phyloP scores from a whole-genome alignment of 2,329 filamentous ascomycete species.

The Emergomyces pasteurianus region DNA sequence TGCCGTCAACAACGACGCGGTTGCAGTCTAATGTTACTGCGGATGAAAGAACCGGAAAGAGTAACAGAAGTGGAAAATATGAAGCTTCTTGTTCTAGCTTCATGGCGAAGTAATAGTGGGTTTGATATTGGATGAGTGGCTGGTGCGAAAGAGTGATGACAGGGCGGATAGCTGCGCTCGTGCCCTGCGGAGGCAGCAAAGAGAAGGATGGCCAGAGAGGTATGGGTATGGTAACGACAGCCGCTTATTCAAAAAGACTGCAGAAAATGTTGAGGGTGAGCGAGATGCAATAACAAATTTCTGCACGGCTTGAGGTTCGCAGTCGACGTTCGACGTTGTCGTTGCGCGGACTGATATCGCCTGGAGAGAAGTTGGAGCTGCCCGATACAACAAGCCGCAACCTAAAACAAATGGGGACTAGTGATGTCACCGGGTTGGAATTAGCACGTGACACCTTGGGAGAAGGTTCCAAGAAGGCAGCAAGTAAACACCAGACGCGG shows the following conservation, averaged over 20 bases:
- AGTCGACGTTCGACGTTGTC: not conserved
- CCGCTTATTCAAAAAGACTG: not conserved
- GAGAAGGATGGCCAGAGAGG: not conserved
- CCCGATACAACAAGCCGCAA: not conserved
- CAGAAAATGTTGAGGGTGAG: not conserved
- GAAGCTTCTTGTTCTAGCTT: conserved; percentile 4
- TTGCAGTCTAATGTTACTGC: conserved; percentile 16
- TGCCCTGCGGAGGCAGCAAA: not conserved
- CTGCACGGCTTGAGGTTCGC: not conserved
- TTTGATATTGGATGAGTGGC: too few species aligned
- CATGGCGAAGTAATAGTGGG: conserved; percentile 5
- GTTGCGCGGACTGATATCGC: not conserved
- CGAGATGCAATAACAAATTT: not conserved
- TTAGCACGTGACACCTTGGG: not conserved
- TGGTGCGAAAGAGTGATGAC: not conserved
- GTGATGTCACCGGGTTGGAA: not conserved
- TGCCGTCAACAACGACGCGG: conserved; percentile 17
- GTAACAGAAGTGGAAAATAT: conserved; percentile 10
- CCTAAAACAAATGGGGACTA: not conserved
- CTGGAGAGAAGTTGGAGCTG: not conserved
- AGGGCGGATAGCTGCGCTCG: not conserved
- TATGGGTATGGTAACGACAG: not conserved
- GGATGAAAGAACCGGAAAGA: conserved; percentile 11
- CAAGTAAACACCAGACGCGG: not conserved
- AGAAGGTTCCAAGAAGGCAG: not conserved